Conservation (phyloP, 2,329 filamentous ascomycete genomes). For the Dactylellina haptotyla region DNA sequence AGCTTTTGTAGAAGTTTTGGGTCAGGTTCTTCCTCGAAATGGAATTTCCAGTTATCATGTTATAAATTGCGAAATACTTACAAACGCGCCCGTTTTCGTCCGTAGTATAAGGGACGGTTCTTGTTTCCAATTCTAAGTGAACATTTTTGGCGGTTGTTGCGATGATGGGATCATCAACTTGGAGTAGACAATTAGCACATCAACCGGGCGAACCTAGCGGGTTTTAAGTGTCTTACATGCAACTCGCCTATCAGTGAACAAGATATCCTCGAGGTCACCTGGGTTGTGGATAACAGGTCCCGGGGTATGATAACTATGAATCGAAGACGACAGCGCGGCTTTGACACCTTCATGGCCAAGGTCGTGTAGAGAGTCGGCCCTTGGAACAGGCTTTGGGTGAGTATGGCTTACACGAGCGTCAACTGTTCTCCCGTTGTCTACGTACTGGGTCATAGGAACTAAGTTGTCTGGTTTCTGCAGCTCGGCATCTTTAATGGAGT, state of each 20-base stretch:
- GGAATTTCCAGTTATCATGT: background rate
- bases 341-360: background rate
- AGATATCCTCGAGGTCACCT: conserved; percentile 26
- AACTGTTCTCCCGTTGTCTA: conserved; percentile 13
- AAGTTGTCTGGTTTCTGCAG: conserved; percentile 3
- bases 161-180: background rate
- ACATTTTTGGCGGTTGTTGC: background rate
- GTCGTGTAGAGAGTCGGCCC: background rate
- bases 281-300: conserved; percentile 35
- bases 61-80: conserved; percentile 22
- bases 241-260: conserved; percentile 7
- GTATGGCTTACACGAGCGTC: conserved; percentile 30
- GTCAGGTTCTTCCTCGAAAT: background rate
- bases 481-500: conserved; percentile 9
- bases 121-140: conserved; percentile 31
- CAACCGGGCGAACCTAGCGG: background rate
- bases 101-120: conserved; percentile 29
- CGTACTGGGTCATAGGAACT: conserved; percentile 18
- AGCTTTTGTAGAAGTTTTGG: background rate
- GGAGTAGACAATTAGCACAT: background rate
- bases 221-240: background rate
- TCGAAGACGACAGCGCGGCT: background rate
- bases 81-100: conserved; percentile 9
- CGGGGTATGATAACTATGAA: conserved; percentile 20
- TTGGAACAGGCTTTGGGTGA: conserved; percentile 24